phyloP scores from a whole-genome alignment of 345 rosid species.

The Salix udensis region DNA sequence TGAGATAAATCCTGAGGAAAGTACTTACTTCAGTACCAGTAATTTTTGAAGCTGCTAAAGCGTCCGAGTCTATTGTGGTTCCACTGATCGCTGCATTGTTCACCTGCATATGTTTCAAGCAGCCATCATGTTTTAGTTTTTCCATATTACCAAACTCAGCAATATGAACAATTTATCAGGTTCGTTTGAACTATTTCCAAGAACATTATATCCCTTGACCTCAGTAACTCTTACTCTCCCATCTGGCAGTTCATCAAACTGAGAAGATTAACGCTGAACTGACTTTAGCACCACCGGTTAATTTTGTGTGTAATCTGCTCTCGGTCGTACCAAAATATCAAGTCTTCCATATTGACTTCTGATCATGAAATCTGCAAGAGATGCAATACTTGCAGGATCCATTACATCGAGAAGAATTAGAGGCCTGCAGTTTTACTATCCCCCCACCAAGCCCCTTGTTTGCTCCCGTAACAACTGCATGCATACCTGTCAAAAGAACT shows the following conservation, averaged over 20 bases:
- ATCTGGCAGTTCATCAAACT: too few species aligned
- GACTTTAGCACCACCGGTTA: background rate
- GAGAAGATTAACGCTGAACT: too few species aligned
- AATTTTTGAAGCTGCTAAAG: background rate
- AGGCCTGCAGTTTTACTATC: background rate
- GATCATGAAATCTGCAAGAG: conserved; percentile 40
- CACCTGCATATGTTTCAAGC: conserved; percentile 8
- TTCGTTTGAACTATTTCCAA: too few species aligned
- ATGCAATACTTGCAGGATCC: conserved; percentile 27
- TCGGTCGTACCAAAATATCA: conserved; percentile 39
- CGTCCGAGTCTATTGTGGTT: background rate
- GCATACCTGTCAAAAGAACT: background rate
- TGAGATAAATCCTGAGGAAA: background rate
- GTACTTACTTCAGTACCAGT: background rate
- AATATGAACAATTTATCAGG: too few species aligned
- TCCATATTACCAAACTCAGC: too few species aligned
- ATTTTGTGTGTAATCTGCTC: background rate
- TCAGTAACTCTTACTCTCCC: too few species aligned
- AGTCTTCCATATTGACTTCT: conserved; percentile 37
- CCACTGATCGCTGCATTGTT: conserved; percentile 30
- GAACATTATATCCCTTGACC: too few species aligned
- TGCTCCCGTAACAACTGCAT: conserved; percentile 12
- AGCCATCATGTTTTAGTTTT: background rate
- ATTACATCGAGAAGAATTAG: conserved; percentile 46
- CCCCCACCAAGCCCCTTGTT: conserved; percentile 2